Percentiles rank a stretch among this genome's conserved stretches.
Conservation (phyloP, 306 rosid species). For the Quercus agrifolia region DNA sequence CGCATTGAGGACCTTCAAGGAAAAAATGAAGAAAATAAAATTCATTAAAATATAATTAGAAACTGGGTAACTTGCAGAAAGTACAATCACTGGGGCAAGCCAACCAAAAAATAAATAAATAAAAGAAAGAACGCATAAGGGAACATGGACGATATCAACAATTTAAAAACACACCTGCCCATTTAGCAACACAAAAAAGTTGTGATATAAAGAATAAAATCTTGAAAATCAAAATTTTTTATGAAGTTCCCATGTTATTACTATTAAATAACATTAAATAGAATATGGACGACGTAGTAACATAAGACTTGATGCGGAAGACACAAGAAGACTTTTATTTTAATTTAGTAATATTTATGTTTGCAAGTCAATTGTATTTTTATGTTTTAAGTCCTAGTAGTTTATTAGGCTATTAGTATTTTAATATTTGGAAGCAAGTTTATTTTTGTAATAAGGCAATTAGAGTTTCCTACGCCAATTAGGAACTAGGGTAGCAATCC, state of each 20-base stretch:
- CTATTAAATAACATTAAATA: too few species aligned
- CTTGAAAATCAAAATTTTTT: background rate
- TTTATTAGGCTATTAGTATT: too few species aligned
- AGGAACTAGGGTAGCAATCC: too few species aligned
- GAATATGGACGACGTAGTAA: too few species aligned
- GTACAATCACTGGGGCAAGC: background rate
- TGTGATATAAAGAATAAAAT: background rate
- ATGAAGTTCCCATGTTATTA: background rate
- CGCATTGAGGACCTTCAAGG: constrained; percentile 79
- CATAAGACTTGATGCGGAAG: too few species aligned
- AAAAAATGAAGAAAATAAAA: background rate
- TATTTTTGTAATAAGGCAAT: too few species aligned
- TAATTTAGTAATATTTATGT: too few species aligned
- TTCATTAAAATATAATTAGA: constrained; percentile 18
- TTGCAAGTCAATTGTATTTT: too few species aligned
- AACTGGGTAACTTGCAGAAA: background rate
- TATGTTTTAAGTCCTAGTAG: too few species aligned
- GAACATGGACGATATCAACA: background rate
- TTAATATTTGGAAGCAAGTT: too few species aligned
- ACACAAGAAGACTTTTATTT: too few species aligned
- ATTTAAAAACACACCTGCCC: background rate
- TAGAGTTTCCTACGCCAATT: too few species aligned
- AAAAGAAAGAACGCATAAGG: background rate
- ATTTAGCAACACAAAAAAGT: background rate
- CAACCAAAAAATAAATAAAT: background rate